Conservation (phyloP, 2,329 filamentous ascomycete species). For the Cercospora brassicicola region DNA sequence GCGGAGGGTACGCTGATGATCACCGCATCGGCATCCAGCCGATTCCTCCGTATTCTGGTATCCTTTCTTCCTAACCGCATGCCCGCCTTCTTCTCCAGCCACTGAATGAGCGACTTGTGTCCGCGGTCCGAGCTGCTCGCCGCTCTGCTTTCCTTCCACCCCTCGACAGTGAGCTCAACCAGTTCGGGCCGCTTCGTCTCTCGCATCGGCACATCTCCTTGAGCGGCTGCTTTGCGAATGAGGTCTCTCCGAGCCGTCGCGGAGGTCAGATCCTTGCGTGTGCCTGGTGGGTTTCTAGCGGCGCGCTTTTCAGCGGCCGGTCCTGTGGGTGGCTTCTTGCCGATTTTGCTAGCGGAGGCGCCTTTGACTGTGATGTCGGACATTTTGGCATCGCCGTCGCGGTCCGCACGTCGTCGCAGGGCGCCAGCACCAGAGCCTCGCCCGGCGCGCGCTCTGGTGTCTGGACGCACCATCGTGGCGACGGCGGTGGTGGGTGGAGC, state of each 20-base stretch:
- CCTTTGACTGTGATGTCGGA: conserved; percentile 42
- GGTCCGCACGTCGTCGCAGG: conserved; percentile 45
- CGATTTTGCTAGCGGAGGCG: conserved; percentile 30
- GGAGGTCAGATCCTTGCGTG: conserved; percentile 23
- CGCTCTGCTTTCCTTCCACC: conserved; percentile 45
- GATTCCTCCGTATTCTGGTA: conserved; percentile 42
- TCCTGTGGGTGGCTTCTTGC: conserved; percentile 29
- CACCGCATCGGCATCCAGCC: conserved; percentile 39
- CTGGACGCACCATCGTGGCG: conserved; percentile 16
- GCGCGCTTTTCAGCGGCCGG: conserved; percentile 24
- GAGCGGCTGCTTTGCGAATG: conserved; percentile 35
- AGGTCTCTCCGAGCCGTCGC: conserved; percentile 35
- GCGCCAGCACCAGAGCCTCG: conserved; percentile 7
- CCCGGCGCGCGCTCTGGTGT: conserved; percentile 9
- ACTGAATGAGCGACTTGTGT: conserved; percentile 41
- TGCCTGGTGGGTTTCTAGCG: conserved; percentile 22
- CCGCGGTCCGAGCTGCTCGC: conserved; percentile 39
- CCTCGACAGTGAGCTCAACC: conserved; percentile 43
- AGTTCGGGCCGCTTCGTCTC: conserved; percentile 23
- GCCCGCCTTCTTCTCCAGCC: conserved; percentile 45
- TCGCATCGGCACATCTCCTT: conserved; percentile 34
- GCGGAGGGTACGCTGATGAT: conserved; percentile 42
- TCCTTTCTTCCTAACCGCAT: conserved; percentile 36
- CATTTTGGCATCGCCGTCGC: conserved; percentile 64
- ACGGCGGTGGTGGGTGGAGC: background rate